Evolutionary conservation across 208 protist species (phyloP), one percentile per base, ranked within the genome.

Genomic region (Leishmania lainsoni): DNA sequence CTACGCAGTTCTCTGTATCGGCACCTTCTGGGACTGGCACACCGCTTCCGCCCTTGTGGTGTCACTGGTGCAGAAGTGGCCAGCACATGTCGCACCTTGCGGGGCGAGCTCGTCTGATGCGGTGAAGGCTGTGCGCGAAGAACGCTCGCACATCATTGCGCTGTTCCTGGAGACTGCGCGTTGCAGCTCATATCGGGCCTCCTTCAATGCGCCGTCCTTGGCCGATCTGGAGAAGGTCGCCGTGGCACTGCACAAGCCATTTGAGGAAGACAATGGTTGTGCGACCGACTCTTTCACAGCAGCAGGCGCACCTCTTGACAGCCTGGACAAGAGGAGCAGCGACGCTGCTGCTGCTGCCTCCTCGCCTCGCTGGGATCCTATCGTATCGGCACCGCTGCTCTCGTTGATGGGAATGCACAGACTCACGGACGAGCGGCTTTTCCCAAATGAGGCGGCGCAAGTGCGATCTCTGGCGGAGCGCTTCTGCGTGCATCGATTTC

Each of bases 341-440:
- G 17, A 22, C 68, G n/a, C 68, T 8, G 20, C 42, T 32, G 20
- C 42, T 32, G 68, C 45, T 48, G 35, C 42, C 0, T 51, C 22
- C 20, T 66, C 58, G 22, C 75, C 54, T 49, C 52, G 54, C 39
- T 81, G 86, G 70, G 26, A 48, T 0, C 75, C 87, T 0, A 78
- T 90, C 22, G 76, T 83, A 56, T 78, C 79, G 1, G 87, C 87
- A 12, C 87, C 87, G 59, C 68, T 90, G 42, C 87, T 90, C n/a
- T 83, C 84, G 12, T 58, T 88, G 0, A 52, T 81, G 16, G 71
- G 75, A 4, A 16, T 54, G 48, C 22, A 45, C 32, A 10, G 69
- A 8, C n/a, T 32, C 49, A 29, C n/a, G 20, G 26, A 29, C 51
- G 2, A 6, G 20, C 29, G 8, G 14, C 0, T 4, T 45, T 5